Conservation (phyloP, 2,329 filamentous ascomycete species). For the Xylaria sp. region DNA sequence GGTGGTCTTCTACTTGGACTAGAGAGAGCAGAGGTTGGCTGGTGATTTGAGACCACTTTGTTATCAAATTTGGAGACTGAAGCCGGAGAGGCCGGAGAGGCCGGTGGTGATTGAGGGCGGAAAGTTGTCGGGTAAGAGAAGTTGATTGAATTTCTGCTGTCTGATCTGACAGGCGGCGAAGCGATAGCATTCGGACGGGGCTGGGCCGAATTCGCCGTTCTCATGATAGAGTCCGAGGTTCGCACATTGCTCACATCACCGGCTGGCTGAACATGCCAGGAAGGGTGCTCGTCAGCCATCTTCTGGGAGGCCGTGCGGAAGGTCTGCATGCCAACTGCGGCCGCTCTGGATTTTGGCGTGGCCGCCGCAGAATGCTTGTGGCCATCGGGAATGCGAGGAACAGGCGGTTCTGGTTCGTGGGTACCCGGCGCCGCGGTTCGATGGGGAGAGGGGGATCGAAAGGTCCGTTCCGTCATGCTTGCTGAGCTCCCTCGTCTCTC, state of each 20-base stretch:
- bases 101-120: slow-evolving; percentile 56
- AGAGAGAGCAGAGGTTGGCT: slow-evolving; percentile 35
- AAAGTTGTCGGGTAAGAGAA: slow-evolving; percentile 67
- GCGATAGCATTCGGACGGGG: slow-evolving; percentile 38
- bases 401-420: slow-evolving; percentile 71
- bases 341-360: slow-evolving; percentile 55
- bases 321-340: slow-evolving; percentile 58
- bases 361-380: slow-evolving; percentile 46
- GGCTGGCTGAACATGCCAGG: slow-evolving; percentile 62
- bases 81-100: slow-evolving; percentile 42
- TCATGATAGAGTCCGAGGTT: slow-evolving; percentile 57
- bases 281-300: slow-evolving; percentile 55
- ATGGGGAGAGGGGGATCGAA: slow-evolving; percentile 78
- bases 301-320: slow-evolving; percentile 66
- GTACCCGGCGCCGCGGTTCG: slow-evolving; percentile 53
- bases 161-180: slow-evolving; percentile 56
- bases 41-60: slow-evolving; percentile 34
- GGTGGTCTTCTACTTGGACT: slow-evolving; percentile 43
- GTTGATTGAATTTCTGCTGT: slow-evolving; percentile 65
- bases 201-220: slow-evolving; percentile 51
- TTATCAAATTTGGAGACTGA: slow-evolving; percentile 39
- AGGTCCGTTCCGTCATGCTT: slow-evolving; percentile 91
- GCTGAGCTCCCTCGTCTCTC: slow-evolving; percentile 75
- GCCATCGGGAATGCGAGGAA: slow-evolving; percentile 74
- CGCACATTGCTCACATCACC: slow-evolving; percentile 59